Conservation (phyloP, 2,329 filamentous ascomycete genomes). For the Emydomyces testavorans region DNA sequence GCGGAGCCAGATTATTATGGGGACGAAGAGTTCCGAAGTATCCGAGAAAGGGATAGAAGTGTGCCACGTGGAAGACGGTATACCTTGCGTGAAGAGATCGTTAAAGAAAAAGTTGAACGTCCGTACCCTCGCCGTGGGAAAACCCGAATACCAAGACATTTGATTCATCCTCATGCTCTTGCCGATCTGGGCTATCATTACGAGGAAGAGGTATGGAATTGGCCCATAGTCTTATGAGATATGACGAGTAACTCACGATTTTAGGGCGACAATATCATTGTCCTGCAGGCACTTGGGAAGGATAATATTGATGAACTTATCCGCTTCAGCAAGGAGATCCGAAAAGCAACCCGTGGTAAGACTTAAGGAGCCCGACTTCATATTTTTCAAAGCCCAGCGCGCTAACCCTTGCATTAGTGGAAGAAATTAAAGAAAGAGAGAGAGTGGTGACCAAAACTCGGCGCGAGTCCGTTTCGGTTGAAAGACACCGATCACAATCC, state of each 20-base stretch:
- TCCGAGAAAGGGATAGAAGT: conserved; percentile 45
- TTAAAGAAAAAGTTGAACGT: conserved; percentile 30
- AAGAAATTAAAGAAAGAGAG: conserved; percentile 14
- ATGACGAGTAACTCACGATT: conserved; percentile 24
- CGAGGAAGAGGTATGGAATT: conserved; percentile 59
- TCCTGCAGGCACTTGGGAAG: conserved; percentile 74
- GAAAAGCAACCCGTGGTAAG: conserved; percentile 14
- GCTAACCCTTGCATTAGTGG: conserved; percentile 10
- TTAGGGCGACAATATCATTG: conserved; percentile 67
- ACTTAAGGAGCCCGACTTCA: background rate
- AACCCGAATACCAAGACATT: conserved; percentile 69
- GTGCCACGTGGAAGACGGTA: conserved; percentile 16
- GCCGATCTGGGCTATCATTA: conserved; percentile 79
- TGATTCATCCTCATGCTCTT: conserved; percentile 70
- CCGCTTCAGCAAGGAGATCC: conserved; percentile 52
- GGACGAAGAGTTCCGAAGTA: conserved; percentile 59
- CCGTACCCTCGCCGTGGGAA: conserved; percentile 71
- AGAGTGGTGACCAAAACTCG: conserved; percentile 17
- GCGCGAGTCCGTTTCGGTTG: conserved; percentile 26
- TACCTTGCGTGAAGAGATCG: conserved; percentile 21
- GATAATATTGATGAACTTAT: conserved; percentile 87
- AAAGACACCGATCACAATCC: conserved; percentile 22
- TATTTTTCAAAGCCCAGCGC: background rate
- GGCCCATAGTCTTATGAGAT: background rate
- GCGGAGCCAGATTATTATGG: conserved; percentile 57